Evolutionary conservation across 805 yeast genomes (phyloP).

Genomic region (Candida sanyiensis): DNA sequence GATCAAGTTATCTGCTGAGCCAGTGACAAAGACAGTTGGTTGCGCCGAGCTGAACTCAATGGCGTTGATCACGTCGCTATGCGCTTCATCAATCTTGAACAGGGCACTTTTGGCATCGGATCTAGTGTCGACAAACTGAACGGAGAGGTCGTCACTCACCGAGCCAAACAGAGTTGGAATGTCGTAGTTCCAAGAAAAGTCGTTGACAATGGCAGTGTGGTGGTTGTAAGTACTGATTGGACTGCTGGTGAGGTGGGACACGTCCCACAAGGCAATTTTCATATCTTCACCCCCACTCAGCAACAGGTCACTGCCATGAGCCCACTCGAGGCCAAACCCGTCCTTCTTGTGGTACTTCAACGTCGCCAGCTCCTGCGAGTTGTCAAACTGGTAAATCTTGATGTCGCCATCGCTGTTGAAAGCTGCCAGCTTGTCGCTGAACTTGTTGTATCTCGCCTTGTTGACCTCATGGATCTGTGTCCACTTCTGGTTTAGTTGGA

Average conservation of each 20-base stretch:
- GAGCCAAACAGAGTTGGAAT: conserved; percentile 52
- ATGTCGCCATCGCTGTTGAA: conserved; percentile 39
- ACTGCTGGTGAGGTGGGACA: conserved; percentile 28
- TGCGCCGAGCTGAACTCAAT: conserved; percentile 58
- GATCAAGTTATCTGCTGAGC: conserved; percentile 70
- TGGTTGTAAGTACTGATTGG: conserved; percentile 43
- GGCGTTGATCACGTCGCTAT: conserved; percentile 59
- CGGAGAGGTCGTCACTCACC: conserved; percentile 59
- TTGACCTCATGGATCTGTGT: conserved; percentile 58
- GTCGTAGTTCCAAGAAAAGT: conserved; percentile 50
- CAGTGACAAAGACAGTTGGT: conserved; percentile 60
- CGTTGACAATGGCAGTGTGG: conserved; percentile 60
- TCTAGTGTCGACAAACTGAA: conserved; percentile 59
- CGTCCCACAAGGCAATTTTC: conserved; percentile 68
- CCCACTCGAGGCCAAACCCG: conserved; percentile 74
- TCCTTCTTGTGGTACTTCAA: conserved; percentile 55
- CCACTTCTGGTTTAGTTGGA: conserved; percentile 38
- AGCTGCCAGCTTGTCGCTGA: conserved; percentile 23
- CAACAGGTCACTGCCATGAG: conserved; percentile 39
- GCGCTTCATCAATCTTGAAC: conserved; percentile 43
- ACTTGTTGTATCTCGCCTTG: conserved; percentile 43
- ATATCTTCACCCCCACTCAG: conserved; percentile 64
- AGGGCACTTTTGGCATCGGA: conserved; percentile 29
- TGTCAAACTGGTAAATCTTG: conserved; percentile 34
- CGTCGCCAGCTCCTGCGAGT: conserved; percentile 21